Percentiles rank a stretch among this genome's conserved stretches.
These are phyloP conservation scores for Pythium periplocum DNA, from an alignment of 352 stramenopile species.

Conservation along the genomic window DNA sequence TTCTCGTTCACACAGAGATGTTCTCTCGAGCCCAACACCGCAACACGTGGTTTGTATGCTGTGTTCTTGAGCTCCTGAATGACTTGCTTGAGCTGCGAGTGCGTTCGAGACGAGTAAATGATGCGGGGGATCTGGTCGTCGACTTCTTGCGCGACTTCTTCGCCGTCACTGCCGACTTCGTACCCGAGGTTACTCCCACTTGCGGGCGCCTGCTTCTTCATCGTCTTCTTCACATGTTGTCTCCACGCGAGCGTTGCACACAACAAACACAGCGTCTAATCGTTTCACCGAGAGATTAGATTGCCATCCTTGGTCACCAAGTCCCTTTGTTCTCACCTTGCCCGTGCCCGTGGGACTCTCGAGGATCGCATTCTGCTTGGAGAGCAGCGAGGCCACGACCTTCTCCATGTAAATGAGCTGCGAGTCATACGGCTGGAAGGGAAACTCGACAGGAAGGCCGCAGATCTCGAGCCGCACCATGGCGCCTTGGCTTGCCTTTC, in stretches of 20 bases:
- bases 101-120: slow-evolving; percentile 98
- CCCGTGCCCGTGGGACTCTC: slow-evolving; percentile 97
- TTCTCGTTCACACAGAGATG: slow-evolving; percentile 97
- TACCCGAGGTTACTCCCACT: slow-evolving; percentile 28
- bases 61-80: slow-evolving; percentile 95
- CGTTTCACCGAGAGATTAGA: neutral
- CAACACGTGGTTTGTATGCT: slow-evolving; percentile 84
- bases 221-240: slow-evolving; percentile 57
- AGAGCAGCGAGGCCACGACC: slow-evolving; percentile 88
- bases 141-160: slow-evolving; percentile 17
- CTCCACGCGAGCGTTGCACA: slow-evolving; percentile 94
- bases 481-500: slow-evolving; percentile 4
- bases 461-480: slow-evolving; percentile 85
- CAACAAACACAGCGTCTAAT: slow-evolving; percentile 94
- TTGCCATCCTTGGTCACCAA: neutral
- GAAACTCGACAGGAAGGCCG: slow-evolving; percentile 92
- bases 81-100: slow-evolving; percentile 98
- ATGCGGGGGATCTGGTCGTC: slow-evolving; percentile 81
- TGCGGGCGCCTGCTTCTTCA: slow-evolving; percentile 8
- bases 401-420: slow-evolving; percentile 97
- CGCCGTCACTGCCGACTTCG: slow-evolving; percentile 27
- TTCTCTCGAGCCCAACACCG: slow-evolving; percentile 93
- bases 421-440: slow-evolving; percentile 95
- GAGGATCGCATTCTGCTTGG: slow-evolving; percentile 94
- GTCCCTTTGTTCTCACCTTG: slow-evolving; percentile 58